These are phyloP conservation scores for Drechmeria coniospora DNA, from an alignment of 2,329 filamentous ascomycete species.

Conservation along the genomic window DNA sequence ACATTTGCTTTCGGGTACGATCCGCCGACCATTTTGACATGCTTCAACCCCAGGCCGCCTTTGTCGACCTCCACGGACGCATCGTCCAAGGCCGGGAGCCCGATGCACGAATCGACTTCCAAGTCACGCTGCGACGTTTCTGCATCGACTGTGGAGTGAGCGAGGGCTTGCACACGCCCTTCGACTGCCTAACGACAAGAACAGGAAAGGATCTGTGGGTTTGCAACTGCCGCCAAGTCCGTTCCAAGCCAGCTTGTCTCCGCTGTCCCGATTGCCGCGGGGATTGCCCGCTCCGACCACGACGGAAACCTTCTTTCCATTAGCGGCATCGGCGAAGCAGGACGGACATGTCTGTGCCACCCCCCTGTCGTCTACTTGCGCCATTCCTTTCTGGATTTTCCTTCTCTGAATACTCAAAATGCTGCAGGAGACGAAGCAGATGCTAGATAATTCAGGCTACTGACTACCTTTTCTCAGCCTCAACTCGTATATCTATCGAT, in stretches of 20 bases:
- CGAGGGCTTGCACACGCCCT: conserved; percentile 20
- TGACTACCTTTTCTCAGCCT: too few relatives aligned
- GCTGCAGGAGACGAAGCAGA: too few relatives aligned
- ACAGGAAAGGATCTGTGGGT: conserved; percentile 23
- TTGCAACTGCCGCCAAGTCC: conserved; percentile 20
- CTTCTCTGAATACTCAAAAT: too few relatives aligned
- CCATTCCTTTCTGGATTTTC: too few relatives aligned
- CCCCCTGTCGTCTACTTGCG: too few relatives aligned
- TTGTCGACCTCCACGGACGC: conserved; percentile 15
- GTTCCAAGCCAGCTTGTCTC: conserved; percentile 19
- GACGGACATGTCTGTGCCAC: too few relatives aligned
- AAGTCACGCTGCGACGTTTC: conserved; percentile 21
- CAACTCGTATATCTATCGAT: too few relatives aligned
- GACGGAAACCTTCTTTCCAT: conserved; percentile 13
- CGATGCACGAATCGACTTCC: conserved; percentile 10
- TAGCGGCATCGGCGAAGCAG: conserved; percentile 14
- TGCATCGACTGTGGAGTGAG: conserved; percentile 26
- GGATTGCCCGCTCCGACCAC: conserved; percentile 20
- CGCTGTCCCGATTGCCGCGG: conserved; percentile 19
- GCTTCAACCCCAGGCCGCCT: conserved; percentile 17
- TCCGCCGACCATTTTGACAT: conserved; percentile 22
- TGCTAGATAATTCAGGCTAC: too few relatives aligned
- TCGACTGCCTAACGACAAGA: conserved; percentile 21
- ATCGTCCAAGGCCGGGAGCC: conserved; percentile 15
- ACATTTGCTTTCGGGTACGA: conserved; percentile 25